Conservation (phyloP, 768 basidiomycete genomes). For the Boletus rex-veris region DNA sequence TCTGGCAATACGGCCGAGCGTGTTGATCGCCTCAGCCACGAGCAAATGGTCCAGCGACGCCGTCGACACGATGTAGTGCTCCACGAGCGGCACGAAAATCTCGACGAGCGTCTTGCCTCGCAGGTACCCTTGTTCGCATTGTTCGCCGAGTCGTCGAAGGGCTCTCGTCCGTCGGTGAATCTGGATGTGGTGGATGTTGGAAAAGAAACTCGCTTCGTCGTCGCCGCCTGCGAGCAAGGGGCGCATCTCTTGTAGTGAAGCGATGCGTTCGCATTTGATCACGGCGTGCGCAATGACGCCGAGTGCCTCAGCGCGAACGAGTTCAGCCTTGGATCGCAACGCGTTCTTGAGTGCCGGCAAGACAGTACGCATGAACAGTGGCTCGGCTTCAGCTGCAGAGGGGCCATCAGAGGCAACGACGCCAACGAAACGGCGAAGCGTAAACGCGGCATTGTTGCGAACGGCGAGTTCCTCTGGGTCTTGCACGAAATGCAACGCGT, state of each 20-base stretch:
- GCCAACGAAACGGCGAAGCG: constrained; percentile 78
- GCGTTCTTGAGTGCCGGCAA: constrained; percentile 79
- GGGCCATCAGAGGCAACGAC: constrained; percentile 34
- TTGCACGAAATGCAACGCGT: constrained; percentile 81
- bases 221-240: constrained; percentile 82
- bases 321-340: constrained; percentile 74
- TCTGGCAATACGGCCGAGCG: constrained; percentile 75
- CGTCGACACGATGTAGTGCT: constrained; percentile 68
- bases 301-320: constrained; percentile 83
- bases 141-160: constrained; percentile 77
- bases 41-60: constrained; percentile 76
- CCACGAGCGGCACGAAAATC: constrained; percentile 83
- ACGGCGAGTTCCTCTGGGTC: constrained; percentile 87
- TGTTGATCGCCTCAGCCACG: constrained; percentile 81
- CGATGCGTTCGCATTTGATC: constrained; percentile 54
- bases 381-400: constrained; percentile 44
- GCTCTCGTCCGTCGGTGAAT: constrained; percentile 85
- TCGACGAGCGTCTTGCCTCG: constrained; percentile 70
- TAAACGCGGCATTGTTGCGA: constrained; percentile 72
- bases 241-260: constrained; percentile 72
- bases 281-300: constrained; percentile 76
- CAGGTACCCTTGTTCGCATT: constrained; percentile 62
- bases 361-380: constrained; percentile 59
- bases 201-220: constrained; percentile 95
- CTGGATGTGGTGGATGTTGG: constrained; percentile 93